phyloP scores from a whole-genome alignment of 768 basidiomycete species.

The Leccinum subtestaceum region DNA sequence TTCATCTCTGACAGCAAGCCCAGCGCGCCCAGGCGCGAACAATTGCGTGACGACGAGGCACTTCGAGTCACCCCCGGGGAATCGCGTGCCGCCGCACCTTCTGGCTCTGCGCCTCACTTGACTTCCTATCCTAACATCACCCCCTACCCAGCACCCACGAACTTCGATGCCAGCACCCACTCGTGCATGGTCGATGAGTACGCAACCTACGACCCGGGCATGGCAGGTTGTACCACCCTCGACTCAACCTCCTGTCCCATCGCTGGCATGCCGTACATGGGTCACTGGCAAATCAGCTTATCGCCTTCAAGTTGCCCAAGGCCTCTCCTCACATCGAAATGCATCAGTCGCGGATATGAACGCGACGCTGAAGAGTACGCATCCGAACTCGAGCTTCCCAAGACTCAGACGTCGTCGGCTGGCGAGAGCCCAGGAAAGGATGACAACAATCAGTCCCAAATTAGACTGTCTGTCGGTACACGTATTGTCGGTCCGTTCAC shows the following conservation, averaged over 20 bases:
- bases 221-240: conserved; percentile 18
- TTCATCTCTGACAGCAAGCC: conserved; percentile 4
- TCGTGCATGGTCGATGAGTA: conserved; percentile 11
- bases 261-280: conserved; percentile 6
- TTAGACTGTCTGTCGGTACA: not conserved
- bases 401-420: not conserved
- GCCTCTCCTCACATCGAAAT: not conserved
- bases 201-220: conserved; percentile 21
- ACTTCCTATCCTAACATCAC: not conserved
- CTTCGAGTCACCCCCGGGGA: not conserved
- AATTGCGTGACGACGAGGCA: not conserved
- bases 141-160: not conserved
- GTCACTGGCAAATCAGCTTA: not conserved
- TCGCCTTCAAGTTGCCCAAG: not conserved
- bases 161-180: not conserved
- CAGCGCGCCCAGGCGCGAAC: not conserved
- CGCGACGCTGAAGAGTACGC: conserved; percentile 21
- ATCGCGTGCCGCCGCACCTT: not conserved
- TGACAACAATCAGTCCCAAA: not conserved
- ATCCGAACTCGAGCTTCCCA: not conserved
- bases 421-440: not conserved
- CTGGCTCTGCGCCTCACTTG: not conserved
- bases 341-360: conserved; percentile 18
- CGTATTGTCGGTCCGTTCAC: conserved; percentile 10
- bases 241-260: conserved; percentile 5